phyloP scores from a whole-genome alignment of 2,329 filamentous ascomycete genomes.

The Xylaria sp. region DNA sequence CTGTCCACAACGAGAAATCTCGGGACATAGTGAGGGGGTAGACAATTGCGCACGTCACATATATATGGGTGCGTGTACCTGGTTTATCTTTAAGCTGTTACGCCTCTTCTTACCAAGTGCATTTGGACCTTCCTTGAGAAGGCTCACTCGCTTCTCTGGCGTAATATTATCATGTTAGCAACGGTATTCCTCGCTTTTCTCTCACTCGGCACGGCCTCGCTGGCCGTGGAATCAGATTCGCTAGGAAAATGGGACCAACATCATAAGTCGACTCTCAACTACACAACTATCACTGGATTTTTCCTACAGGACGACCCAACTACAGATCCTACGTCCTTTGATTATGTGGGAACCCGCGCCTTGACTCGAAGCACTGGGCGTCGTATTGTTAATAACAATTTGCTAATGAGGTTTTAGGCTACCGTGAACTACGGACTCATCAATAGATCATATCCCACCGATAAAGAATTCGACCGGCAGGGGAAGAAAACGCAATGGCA shows the following conservation, averaged over 20 bases:
- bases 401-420: slow-evolving; percentile 55
- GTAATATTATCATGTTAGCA: slow-evolving; percentile 34
- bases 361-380: background rate
- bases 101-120: background rate
- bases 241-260: slow-evolving; percentile 38
- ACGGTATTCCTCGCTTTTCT: slow-evolving; percentile 37
- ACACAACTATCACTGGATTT: slow-evolving; percentile 69
- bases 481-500: slow-evolving; percentile 69
- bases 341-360: slow-evolving; percentile 64
- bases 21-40: background rate
- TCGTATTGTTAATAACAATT: background rate
- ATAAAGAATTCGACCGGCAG: slow-evolving; percentile 55
- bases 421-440: slow-evolving; percentile 73
- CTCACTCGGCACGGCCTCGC: slow-evolving; percentile 38
- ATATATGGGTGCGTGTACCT: background rate
- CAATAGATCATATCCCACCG: slow-evolving; percentile 69
- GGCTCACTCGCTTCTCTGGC: background rate
- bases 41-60: background rate
- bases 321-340: slow-evolving; percentile 68
- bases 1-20: background rate
- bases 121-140: background rate
- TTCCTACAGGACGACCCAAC: slow-evolving; percentile 71
- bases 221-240: slow-evolving; percentile 43
- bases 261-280: slow-evolving; percentile 61
- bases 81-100: background rate